Percentiles rank a stretch among this genome's conserved stretches.
phyloP scores from a whole-genome alignment of 306 rosid genomes.

The Cicer cuneatum region DNA sequence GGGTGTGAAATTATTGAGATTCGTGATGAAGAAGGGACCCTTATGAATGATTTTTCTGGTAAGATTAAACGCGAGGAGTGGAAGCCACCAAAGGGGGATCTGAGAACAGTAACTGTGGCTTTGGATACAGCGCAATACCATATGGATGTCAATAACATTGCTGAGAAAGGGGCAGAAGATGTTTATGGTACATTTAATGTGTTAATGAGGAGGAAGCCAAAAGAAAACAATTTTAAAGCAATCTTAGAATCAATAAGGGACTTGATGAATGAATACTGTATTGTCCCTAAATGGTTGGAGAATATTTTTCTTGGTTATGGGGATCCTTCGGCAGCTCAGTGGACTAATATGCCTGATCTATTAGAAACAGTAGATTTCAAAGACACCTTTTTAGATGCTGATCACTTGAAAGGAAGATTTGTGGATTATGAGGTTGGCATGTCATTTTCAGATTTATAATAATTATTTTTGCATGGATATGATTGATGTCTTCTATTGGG shows the following conservation, averaged over 20 bases:
- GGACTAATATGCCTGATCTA: slow-evolving; percentile 97
- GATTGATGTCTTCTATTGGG: slow-evolving; percentile 23
- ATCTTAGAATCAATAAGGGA: slow-evolving; percentile 95
- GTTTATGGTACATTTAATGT: slow-evolving; percentile 91
- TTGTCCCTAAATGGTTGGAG: slow-evolving; percentile 98
- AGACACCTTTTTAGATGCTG: slow-evolving; percentile 90
- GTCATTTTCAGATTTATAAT: slow-evolving; percentile 31
- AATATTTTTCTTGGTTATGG: slow-evolving; percentile 92
- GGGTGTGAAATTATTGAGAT: slow-evolving; percentile 95
- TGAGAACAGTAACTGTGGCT: slow-evolving; percentile 95
- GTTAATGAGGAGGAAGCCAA: slow-evolving; percentile 97
- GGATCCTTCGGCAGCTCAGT: slow-evolving; percentile 95
- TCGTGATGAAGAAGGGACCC: slow-evolving; percentile 90
- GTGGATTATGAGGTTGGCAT: slow-evolving; percentile 72
- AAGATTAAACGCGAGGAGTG: slow-evolving; percentile 93
- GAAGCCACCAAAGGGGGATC: slow-evolving; percentile 98
- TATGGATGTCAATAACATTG: slow-evolving; percentile 94
- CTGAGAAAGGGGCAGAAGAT: slow-evolving; percentile 90
- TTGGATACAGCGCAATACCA: slow-evolving; percentile 98
- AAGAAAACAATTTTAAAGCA: slow-evolving; percentile 98
- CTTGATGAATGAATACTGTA: slow-evolving; percentile 94
- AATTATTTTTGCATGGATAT: slow-evolving; percentile 24
- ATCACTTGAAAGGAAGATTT: slow-evolving; percentile 79
- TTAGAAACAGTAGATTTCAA: slow-evolving; percentile 89
- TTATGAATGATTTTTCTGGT: slow-evolving; percentile 97